A percentile compares a stretch with the other conserved stretches of the same genome.
phyloP scores from a whole-genome alignment of 1,284 basidiomycete species.

The Meira nashicola region DNA sequence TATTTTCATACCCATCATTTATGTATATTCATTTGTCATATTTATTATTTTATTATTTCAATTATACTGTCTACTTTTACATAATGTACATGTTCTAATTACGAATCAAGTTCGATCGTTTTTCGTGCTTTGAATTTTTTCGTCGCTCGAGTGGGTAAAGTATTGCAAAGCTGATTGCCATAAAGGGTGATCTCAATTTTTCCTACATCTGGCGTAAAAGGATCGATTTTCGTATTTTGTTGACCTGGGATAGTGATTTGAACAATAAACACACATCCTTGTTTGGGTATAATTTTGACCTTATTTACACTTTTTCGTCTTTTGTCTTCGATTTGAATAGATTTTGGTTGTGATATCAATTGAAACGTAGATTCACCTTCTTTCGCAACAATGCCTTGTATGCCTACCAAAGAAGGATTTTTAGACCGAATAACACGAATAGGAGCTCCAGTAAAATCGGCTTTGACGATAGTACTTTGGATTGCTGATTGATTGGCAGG shows the following conservation, averaged over 20 bases:
- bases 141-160: slow-evolving; percentile 11
- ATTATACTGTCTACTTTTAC: neutral
- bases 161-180: slow-evolving; percentile 15
- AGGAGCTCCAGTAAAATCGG: slow-evolving; percentile 11
- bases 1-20: neutral
- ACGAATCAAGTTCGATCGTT: slow-evolving; percentile 10
- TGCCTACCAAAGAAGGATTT: slow-evolving; percentile 13
- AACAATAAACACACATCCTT: slow-evolving; percentile 5
- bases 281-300: slow-evolving; percentile 8
- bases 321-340: too few relatives aligned
- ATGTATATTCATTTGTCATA: neutral
- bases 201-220: neutral
- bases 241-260: slow-evolving; percentile 4
- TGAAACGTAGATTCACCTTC: slow-evolving; percentile 10
- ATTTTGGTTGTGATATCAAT: too few relatives aligned
- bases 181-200: slow-evolving; percentile 9
- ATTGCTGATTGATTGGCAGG: neutral
- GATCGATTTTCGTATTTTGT: neutral
- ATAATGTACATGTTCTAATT: neutral
- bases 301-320: too few relatives aligned
- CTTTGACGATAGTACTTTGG: slow-evolving; percentile 6
- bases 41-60: too few relatives aligned
- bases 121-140: slow-evolving; percentile 15
- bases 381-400: slow-evolving; percentile 5
- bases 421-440: neutral